phyloP scores from a whole-genome alignment of 2,329 filamentous ascomycete species.

The Sclerotinia nivalis region DNA sequence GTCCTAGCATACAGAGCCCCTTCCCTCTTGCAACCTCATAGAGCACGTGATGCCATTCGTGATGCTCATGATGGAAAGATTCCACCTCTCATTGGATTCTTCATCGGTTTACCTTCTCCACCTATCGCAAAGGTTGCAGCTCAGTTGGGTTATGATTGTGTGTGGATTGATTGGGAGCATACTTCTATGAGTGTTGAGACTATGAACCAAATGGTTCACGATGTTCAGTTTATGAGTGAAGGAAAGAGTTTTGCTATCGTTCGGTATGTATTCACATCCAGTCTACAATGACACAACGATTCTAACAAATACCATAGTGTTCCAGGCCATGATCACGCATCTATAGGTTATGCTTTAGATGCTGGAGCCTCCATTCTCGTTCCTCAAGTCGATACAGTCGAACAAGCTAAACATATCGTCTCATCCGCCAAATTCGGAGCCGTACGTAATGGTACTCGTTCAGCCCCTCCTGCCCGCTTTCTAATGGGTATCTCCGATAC shows the following conservation, averaged over 20 bases:
- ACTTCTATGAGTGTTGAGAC: slow-evolving; percentile 49
- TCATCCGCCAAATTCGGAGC: slow-evolving; percentile 49
- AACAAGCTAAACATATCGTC: slow-evolving; percentile 47
- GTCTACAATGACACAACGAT: background rate
- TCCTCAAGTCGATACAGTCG: slow-evolving; percentile 51
- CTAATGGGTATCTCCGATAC: slow-evolving; percentile 47
- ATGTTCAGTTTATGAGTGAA: slow-evolving; percentile 49
- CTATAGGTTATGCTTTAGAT: slow-evolving; percentile 51
- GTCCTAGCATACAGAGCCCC: slow-evolving; percentile 49
- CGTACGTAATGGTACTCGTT: slow-evolving; percentile 45
- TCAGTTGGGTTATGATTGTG: slow-evolving; percentile 47
- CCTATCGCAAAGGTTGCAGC: slow-evolving; percentile 47
- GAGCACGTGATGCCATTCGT: slow-evolving; percentile 47
- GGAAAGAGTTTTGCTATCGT: slow-evolving; percentile 50
- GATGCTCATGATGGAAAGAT: slow-evolving; percentile 51
- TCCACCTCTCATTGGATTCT: slow-evolving; percentile 47
- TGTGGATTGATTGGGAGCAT: slow-evolving; percentile 54
- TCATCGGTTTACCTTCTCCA: slow-evolving; percentile 45
- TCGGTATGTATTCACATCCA: slow-evolving; percentile 38
- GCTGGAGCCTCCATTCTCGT: slow-evolving; percentile 51
- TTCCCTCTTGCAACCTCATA: slow-evolving; percentile 50
- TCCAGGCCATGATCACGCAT: slow-evolving; percentile 50
- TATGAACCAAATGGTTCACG: slow-evolving; percentile 53
- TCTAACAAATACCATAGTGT: slow-evolving; percentile 37
- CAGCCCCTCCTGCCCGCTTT: slow-evolving; percentile 48